Evolutionary conservation across 139 green algal species (phyloP), one percentile per base, ranked within the genome.

Genomic region (Ostreobium quekettii): DNA sequence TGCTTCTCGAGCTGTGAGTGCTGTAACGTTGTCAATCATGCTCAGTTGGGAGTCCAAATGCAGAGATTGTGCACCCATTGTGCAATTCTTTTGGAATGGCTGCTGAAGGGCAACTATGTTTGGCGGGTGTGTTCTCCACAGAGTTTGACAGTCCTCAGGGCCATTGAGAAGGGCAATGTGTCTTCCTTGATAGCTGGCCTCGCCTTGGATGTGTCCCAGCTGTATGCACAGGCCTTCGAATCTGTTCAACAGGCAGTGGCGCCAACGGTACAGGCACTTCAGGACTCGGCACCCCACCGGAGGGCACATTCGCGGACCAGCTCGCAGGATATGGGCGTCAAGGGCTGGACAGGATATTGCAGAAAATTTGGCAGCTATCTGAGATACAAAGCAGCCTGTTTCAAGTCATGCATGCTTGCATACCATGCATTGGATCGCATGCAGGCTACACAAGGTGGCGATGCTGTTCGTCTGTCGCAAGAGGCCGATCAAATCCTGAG

Each of bases 101-200:
- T n/a, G n/a, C n/a, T n/a, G n/a, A n/a, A n/a, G n/a, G n/a, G n/a
- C n/a, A n/a, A n/a, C n/a, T n/a, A n/a, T n/a, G n/a, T n/a, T n/a
- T n/a, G n/a, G n/a, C n/a, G n/a, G n/a, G n/a, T n/a, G n/a, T n/a
- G n/a, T n/a, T n/a, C n/a, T n/a, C n/a, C n/a, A n/a, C 79, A 85
- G 71, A 37, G 57, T 38, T 47, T 85, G 6, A 84, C 79, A 6
- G 47, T 80, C 15, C 49, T 82, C 63, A 60, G 79, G 5, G 79
- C 77, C 1, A 70, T 82, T 1, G 38, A 59, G 24, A 85, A 85
- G 71, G 78, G 79, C 61, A 85, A 83, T 67, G 36, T 57, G 32
- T 59, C 76, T 8, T 26, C 53, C 4, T 48, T 84, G 0, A 67
- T 84, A 31, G 67, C 76, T 22, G 47, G 58, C 1, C 57, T 84